phyloP scores from a whole-genome alignment of 805 yeast species.

The Barnettozyma botsteinii region DNA sequence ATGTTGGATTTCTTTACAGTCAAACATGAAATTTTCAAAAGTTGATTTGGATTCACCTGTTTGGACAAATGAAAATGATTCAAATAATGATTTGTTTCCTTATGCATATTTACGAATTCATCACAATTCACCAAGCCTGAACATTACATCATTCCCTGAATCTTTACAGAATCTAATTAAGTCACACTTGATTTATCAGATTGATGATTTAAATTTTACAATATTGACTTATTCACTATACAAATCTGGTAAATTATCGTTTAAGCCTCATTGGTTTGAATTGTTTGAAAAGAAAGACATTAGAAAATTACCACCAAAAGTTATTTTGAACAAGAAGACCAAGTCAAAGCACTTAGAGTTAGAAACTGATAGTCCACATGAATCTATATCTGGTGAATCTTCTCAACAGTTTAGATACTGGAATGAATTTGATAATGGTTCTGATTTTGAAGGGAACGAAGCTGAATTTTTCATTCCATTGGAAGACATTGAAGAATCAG shows the following conservation, averaged over 20 bases:
- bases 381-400: constrained; percentile 14
- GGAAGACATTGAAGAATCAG: constrained; percentile 21
- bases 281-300: constrained; percentile 34
- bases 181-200: constrained; percentile 44
- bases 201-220: constrained; percentile 34
- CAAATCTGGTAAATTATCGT: constrained; percentile 27
- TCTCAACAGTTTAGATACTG: constrained; percentile 40
- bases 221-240: constrained; percentile 26
- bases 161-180: constrained; percentile 33
- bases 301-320: constrained; percentile 37
- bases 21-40: constrained; percentile 19
- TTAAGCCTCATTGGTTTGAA: constrained; percentile 35
- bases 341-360: not conserved
- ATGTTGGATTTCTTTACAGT: constrained; percentile 21
- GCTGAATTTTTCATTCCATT: constrained; percentile 32
- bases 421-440: constrained; percentile 63
- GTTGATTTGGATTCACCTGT: constrained; percentile 6
- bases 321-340: constrained; percentile 4
- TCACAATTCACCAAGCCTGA: constrained; percentile 33
- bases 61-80: constrained; percentile 17
- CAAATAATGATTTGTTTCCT: constrained; percentile 32
- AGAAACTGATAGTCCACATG: not conserved
- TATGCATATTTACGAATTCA: constrained; percentile 44
- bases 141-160: constrained; percentile 17
- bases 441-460: constrained; percentile 43